phyloP scores from a whole-genome alignment of 2,329 filamentous ascomycete species.

The Colletotrichum eleusines region DNA sequence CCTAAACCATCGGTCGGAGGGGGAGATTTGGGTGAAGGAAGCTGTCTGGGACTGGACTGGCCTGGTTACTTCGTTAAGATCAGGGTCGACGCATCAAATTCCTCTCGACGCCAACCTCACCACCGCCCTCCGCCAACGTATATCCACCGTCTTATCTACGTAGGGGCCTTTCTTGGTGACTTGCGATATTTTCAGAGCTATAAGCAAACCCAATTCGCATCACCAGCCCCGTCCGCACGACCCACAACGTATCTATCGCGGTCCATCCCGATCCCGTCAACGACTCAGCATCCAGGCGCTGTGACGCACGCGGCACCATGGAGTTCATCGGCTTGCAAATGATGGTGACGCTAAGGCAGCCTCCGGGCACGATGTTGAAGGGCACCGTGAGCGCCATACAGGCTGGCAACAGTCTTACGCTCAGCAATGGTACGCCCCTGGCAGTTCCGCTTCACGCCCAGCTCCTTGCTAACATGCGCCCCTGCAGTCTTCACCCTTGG shows the following conservation, averaged over 20 bases:
- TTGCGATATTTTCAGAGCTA: constrained; percentile 3
- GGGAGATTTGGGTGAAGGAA: constrained; percentile 29
- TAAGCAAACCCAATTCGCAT: neutral
- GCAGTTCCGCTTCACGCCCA: neutral
- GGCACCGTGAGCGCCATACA: constrained; percentile 78
- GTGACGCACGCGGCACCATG: constrained; percentile 58
- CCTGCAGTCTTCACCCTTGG: constrained; percentile 55
- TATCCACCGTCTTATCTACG: neutral
- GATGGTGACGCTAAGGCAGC: constrained; percentile 76
- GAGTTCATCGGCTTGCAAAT: constrained; percentile 83
- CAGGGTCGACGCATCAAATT: constrained; percentile 28
- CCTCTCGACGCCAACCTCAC: constrained; percentile 19
- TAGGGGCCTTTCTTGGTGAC: constrained; percentile 5
- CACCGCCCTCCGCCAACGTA: constrained; percentile 3
- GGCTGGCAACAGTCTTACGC: constrained; percentile 74
- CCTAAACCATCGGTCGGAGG: constrained; percentile 35
- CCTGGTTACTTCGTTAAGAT: constrained; percentile 19
- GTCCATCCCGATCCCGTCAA: constrained; percentile 26
- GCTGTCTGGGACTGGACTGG: constrained; percentile 32
- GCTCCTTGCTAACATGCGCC: constrained; percentile 13
- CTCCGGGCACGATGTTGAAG: constrained; percentile 72
- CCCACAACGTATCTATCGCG: constrained; percentile 2
- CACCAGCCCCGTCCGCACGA: neutral
- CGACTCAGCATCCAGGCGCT: constrained; percentile 31
- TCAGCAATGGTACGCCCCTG: constrained; percentile 74